phyloP scores from a whole-genome alignment of 331 rosid species.

The Acacia pycnantha region DNA sequence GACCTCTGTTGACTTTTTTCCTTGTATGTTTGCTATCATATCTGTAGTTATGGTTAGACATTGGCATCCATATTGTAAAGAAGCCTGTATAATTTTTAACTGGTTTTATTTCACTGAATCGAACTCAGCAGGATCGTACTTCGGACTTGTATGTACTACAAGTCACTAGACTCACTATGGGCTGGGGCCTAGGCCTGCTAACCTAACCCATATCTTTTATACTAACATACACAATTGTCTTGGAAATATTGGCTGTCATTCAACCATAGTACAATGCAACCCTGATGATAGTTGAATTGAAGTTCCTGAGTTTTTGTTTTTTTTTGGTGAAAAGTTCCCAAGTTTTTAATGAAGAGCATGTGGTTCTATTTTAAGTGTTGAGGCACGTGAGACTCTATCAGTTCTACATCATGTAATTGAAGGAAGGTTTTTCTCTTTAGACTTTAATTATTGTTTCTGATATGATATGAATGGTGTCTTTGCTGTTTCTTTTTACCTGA shows the following conservation, averaged over 20 bases:
- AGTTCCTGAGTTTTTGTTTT: background rate
- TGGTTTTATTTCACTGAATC: background rate
- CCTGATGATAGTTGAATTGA: background rate
- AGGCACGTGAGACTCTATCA: background rate
- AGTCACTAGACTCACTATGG: background rate
- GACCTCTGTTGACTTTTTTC: background rate
- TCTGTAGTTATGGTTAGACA: background rate
- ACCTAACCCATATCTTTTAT: background rate
- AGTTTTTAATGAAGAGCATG: background rate
- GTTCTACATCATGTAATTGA: background rate
- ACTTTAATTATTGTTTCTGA: background rate
- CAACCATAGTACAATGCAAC: background rate
- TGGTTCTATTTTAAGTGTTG: background rate
- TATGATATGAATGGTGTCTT: background rate
- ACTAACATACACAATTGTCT: background rate
- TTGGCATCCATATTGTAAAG: background rate
- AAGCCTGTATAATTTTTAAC: background rate
- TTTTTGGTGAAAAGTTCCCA: background rate
- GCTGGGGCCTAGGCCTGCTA: background rate
- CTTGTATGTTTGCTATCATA: background rate
- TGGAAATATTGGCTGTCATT: background rate
- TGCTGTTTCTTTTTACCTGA: background rate
- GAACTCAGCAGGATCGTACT: background rate
- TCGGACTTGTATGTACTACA: background rate
- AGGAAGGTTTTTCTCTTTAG: background rate